Conservation (phyloP, 257 asterid species). For the Ligustrum vulgare region DNA sequence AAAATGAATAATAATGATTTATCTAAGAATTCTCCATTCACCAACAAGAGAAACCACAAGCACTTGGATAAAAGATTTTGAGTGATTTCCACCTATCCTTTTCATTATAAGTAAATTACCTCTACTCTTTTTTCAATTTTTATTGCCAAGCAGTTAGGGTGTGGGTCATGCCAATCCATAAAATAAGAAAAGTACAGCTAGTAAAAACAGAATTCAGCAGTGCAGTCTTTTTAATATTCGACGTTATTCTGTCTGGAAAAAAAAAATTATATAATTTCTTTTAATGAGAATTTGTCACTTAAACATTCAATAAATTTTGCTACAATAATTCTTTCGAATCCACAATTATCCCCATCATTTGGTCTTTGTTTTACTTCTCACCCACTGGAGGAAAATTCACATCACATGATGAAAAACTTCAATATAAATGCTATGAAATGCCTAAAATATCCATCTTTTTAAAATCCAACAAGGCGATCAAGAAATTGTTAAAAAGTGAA, state of each 20-base stretch:
- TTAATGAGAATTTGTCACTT: neutral
- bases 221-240: neutral
- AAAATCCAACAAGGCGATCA: constrained; percentile 4
- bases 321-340: neutral
- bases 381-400: neutral
- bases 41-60: neutral
- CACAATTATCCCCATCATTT: neutral
- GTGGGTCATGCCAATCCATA: constrained; percentile 1
- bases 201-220: neutral
- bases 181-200: neutral
- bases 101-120: neutral
- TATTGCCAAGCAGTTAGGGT: neutral
- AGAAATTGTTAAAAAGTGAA: neutral
- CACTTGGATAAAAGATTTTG: neutral
- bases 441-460: neutral
- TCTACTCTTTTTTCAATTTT: neutral
- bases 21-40: constrained; percentile 9
- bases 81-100: constrained; percentile 2
- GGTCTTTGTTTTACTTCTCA: neutral
- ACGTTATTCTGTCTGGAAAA: neutral
- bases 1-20: constrained; percentile 8
- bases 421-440: neutral
- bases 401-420: constrained; percentile 1
- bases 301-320: neutral
- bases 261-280: neutral